Evolutionary conservation across 2,329 filamentous ascomycete genomes (phyloP).

Genomic region (Penicillium sp.): DNA sequence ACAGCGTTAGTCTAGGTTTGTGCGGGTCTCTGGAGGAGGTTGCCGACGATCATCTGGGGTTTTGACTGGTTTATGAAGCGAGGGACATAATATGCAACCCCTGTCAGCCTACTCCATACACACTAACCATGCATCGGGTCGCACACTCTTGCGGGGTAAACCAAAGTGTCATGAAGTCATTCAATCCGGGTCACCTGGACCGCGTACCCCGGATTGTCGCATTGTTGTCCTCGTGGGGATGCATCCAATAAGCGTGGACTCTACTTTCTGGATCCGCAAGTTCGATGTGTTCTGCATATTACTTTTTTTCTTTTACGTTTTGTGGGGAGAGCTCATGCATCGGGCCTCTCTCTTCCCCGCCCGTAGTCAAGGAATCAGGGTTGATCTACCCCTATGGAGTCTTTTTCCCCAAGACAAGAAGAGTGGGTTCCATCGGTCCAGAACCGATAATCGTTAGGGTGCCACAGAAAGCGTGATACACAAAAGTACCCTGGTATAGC

Average conservation of each 20-base stretch:
- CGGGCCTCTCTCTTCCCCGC: not conserved
- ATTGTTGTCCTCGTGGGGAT: not conserved
- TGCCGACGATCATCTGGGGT: slow-evolving; percentile 14
- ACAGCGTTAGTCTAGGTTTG: slow-evolving; percentile 2
- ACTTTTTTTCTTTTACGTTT: slow-evolving; percentile 4
- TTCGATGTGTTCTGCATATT: not conserved
- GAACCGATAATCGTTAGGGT: not conserved
- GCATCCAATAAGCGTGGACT: not conserved
- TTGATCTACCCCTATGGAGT: not conserved
- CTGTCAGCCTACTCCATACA: slow-evolving; percentile 16
- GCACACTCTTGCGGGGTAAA: slow-evolving; percentile 12
- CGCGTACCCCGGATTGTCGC: not conserved
- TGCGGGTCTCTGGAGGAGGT: slow-evolving; percentile 11
- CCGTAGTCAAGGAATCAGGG: not conserved
- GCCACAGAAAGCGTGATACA: slow-evolving; percentile 1
- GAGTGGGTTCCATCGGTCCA: not conserved
- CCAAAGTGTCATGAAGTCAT: not conserved
- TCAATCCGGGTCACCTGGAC: not conserved
- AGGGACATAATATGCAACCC: slow-evolving; percentile 6
- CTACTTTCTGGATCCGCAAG: not conserved
- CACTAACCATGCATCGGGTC: slow-evolving; percentile 14
- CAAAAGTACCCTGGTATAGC: not conserved
- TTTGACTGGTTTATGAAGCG: slow-evolving; percentile 12
- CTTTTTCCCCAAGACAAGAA: not conserved
- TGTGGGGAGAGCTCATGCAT: slow-evolving; percentile 20